Evolutionary conservation across 192 early-diverging fungal species (phyloP).

Genomic region (Helicostylum pulchrum): DNA sequence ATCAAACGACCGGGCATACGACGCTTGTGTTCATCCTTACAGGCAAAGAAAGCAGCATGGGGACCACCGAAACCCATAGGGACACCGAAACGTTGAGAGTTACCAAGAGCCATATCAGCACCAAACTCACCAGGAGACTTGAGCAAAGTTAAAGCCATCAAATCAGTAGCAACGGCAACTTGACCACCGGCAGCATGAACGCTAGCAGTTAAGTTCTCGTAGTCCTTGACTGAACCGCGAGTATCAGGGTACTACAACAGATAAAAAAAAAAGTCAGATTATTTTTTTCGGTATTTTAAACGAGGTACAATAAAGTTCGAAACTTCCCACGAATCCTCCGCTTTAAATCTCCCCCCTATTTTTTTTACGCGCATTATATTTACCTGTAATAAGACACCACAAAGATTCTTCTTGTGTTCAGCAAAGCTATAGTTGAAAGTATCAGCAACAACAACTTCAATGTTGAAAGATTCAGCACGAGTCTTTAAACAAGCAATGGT

Average conservation of each 20-base stretch:
- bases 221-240: conserved; percentile 82
- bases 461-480: conserved; percentile 93
- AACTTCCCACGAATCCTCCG: not conserved
- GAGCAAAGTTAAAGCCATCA: conserved; percentile 88
- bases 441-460: conserved; percentile 85
- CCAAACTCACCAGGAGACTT: conserved; percentile 95
- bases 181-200: conserved; percentile 81
- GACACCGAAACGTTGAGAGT: conserved; percentile 97
- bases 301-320: too few species aligned
- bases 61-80: conserved; percentile 98
- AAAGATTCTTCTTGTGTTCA: conserved; percentile 70
- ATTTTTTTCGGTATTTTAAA: not conserved
- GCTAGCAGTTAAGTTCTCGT: conserved; percentile 70
- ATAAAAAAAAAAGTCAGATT: not conserved
- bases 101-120: conserved; percentile 97
- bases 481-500: conserved; percentile 91
- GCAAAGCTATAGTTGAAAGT: conserved; percentile 77
- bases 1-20: conserved; percentile 95
- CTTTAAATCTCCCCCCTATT: not conserved
- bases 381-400: conserved; percentile 91
- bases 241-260: conserved; percentile 83
- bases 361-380: conserved; percentile 26
- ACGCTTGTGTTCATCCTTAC: conserved; percentile 87
- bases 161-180: conserved; percentile 90
- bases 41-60: conserved; percentile 98